phyloP scores from a whole-genome alignment of 2,329 filamentous ascomycete species.

The Talaromyces piceae region DNA sequence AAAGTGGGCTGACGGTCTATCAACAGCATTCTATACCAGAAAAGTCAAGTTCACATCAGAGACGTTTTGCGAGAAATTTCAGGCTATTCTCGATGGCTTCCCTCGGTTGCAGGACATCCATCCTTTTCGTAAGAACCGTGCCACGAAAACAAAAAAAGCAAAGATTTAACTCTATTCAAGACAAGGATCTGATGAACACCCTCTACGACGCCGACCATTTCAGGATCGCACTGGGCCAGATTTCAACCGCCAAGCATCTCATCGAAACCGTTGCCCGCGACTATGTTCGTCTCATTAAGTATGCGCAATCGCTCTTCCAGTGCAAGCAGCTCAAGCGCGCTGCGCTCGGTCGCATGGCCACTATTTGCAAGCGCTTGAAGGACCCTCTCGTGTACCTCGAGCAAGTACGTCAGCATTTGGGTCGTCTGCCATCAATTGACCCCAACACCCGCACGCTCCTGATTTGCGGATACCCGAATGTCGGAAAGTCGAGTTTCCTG shows the following conservation, averaged over 20 bases:
- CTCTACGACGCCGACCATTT: slow-evolving; percentile 98
- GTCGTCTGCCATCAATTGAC: slow-evolving; percentile 95
- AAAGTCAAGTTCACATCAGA: slow-evolving; percentile 99
- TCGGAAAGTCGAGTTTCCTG: slow-evolving; percentile 94
- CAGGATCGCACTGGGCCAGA: slow-evolving; percentile 88
- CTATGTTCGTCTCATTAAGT: slow-evolving; percentile 93
- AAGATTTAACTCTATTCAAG: slow-evolving; percentile 24
- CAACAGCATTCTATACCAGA: slow-evolving; percentile 77
- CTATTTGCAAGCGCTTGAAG: slow-evolving; percentile 88
- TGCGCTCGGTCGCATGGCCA: slow-evolving; percentile 95
- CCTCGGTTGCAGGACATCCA: slow-evolving; percentile 90
- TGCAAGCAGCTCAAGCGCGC: slow-evolving; percentile 98
- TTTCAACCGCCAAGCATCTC: slow-evolving; percentile 91
- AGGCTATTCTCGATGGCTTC: slow-evolving; percentile 84
- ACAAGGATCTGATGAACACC: slow-evolving; percentile 87
- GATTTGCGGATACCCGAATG: slow-evolving; percentile 96
- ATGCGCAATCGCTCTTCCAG: slow-evolving; percentile 93
- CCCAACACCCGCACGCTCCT: slow-evolving; percentile 93
- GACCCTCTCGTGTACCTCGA: slow-evolving; percentile 93
- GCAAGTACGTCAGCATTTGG: slow-evolving; percentile 92
- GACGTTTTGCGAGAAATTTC: slow-evolving; percentile 91
- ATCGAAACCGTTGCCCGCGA: slow-evolving; percentile 95
- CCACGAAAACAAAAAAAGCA: neutral
- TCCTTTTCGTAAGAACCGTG: slow-evolving; percentile 64
- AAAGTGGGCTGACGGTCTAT: neutral